Evolutionary conservation across 1,284 basidiomycete genomes (phyloP).

Genomic region (Xanthoconium separans): DNA sequence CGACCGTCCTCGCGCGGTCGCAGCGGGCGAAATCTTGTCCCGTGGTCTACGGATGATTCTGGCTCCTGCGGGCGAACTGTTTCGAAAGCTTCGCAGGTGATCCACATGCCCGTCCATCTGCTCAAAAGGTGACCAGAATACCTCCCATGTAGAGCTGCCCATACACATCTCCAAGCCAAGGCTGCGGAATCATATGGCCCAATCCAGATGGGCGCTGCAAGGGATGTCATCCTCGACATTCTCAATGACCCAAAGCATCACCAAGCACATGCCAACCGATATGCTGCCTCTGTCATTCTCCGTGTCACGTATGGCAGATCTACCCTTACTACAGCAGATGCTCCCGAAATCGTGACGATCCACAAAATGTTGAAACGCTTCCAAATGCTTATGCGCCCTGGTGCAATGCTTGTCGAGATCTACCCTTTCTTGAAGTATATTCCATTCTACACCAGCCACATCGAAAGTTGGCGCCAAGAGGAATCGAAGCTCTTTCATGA

Average conservation of each 20-base stretch:
- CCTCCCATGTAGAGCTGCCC: slow-evolving; percentile 31
- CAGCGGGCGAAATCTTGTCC: slow-evolving; percentile 32
- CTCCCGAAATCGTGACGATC: slow-evolving; percentile 41
- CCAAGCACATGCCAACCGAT: slow-evolving; percentile 38
- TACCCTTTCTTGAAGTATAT: slow-evolving; percentile 41
- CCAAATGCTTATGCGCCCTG: slow-evolving; percentile 38
- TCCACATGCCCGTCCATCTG: not conserved
- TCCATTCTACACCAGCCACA: slow-evolving; percentile 37
- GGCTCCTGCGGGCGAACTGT: slow-evolving; percentile 33
- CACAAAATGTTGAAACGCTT: slow-evolving; percentile 38
- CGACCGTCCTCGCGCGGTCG: slow-evolving; percentile 34
- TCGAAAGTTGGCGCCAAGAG: slow-evolving; percentile 40
- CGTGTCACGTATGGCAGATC: slow-evolving; percentile 50
- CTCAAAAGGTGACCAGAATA: not conserved
- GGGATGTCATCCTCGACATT: slow-evolving; percentile 40
- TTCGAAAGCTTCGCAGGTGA: slow-evolving; percentile 34
- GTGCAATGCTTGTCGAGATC: slow-evolving; percentile 39
- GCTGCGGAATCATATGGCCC: slow-evolving; percentile 36
- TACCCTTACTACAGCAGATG: slow-evolving; percentile 40
- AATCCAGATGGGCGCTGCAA: slow-evolving; percentile 39
- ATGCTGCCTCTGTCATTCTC: slow-evolving; percentile 48
- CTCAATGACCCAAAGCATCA: slow-evolving; percentile 38
- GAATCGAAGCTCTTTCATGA: slow-evolving; percentile 42
- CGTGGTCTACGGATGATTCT: slow-evolving; percentile 33
- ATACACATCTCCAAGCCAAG: slow-evolving; percentile 40